Evolutionary conservation across 2,329 filamentous ascomycete species (phyloP).

Genomic region (Beauveria australis): DNA sequence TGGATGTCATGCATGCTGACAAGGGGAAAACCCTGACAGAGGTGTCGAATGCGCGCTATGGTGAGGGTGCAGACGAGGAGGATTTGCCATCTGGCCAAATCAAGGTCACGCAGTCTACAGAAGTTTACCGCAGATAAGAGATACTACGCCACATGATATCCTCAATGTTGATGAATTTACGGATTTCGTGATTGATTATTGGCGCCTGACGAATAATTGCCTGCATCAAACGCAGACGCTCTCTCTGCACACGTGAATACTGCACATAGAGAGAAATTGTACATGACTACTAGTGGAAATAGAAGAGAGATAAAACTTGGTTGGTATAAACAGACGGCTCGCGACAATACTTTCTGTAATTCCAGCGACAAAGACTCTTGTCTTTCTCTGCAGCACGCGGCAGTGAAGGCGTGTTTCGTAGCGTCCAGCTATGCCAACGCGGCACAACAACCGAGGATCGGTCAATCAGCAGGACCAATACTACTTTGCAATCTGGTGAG

Average conservation of each 20-base stretch:
- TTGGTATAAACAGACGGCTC: no score
- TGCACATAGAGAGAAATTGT: background rate
- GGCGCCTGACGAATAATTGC: background rate
- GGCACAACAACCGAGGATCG: no score
- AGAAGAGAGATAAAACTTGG: no score
- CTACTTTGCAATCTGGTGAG: no score
- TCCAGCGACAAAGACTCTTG: no score
- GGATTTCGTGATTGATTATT: background rate
- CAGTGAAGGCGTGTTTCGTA: no score
- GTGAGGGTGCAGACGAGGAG: background rate
- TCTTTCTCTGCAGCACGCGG: no score
- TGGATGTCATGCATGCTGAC: constrained; percentile 13
- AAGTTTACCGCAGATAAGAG: constrained; percentile 2
- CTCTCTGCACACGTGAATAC: no score
- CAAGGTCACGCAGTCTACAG: constrained; percentile 10
- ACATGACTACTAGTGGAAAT: no score
- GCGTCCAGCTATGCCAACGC: no score
- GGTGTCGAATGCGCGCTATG: background rate
- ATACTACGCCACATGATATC: background rate
- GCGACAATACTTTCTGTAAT: no score
- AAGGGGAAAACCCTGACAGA: constrained; percentile 13
- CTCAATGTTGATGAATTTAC: background rate
- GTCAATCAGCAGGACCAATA: no score
- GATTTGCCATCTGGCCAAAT: constrained; percentile 7
- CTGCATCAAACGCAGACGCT: background rate